phyloP scores from a whole-genome alignment of 176 grass and related monocot genomes.

The Juncus inflexus region DNA sequence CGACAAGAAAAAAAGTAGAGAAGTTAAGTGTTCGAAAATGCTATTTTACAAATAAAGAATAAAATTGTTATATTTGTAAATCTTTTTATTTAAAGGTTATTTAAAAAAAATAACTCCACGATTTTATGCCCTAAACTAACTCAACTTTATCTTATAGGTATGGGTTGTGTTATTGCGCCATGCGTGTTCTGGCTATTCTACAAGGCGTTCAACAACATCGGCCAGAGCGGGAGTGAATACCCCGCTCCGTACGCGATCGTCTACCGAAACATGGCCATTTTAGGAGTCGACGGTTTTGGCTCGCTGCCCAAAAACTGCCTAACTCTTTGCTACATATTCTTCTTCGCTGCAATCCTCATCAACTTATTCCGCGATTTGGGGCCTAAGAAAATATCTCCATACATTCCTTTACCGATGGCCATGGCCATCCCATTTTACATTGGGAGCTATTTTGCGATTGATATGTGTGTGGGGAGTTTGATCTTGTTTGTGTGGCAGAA shows the following conservation, averaged over 20 bases:
- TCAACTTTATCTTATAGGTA: constrained; percentile 15
- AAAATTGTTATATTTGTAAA: too few relatives aligned
- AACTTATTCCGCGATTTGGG: constrained; percentile 53
- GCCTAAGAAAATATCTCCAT: constrained; percentile 44
- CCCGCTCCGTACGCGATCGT: constrained; percentile 90
- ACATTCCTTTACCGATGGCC: constrained; percentile 82
- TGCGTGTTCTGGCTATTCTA: constrained; percentile 94
- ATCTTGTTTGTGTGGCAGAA: constrained; percentile 73
- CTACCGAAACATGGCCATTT: constrained; percentile 94
- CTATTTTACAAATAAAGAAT: too few relatives aligned
- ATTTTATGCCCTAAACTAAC: too few relatives aligned
- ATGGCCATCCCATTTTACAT: constrained; percentile 97
- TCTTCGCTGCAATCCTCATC: constrained; percentile 46
- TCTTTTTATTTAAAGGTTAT: too few relatives aligned
- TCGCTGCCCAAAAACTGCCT: constrained; percentile 73
- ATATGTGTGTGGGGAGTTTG: constrained; percentile 64
- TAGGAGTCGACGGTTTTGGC: constrained; percentile 61
- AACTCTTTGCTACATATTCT: constrained; percentile 79
- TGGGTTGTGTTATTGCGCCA: constrained; percentile 78
- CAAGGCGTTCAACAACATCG: constrained; percentile 77
- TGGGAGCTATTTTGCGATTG: constrained; percentile 86
- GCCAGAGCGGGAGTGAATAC: constrained; percentile 47
- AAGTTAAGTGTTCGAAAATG: too few relatives aligned
- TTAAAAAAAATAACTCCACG: too few relatives aligned
- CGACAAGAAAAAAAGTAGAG: too few relatives aligned